These are phyloP conservation scores for Quercus tomentella DNA, from an alignment of 331 rosid genomes.

Conservation along the genomic window DNA sequence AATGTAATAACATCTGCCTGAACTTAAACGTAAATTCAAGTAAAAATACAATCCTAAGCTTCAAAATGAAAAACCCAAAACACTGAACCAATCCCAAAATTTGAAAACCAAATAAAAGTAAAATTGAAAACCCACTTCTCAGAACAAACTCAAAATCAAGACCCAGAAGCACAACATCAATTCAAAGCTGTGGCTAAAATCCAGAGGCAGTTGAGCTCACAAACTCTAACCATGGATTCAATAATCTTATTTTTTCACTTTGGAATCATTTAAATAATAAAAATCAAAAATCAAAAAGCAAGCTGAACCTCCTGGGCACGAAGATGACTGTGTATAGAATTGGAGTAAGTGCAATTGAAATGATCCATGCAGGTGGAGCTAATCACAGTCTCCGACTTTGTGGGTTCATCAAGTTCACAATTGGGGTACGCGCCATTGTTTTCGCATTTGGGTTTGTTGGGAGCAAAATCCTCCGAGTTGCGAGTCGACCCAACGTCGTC, in stretches of 20 bases:
- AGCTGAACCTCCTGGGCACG: slow-evolving; percentile 22
- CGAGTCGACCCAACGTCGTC: background rate
- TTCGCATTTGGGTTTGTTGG: background rate
- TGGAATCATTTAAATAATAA: too few species aligned
- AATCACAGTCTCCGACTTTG: background rate
- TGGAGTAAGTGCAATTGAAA: background rate
- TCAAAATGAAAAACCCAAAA: background rate
- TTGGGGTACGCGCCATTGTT: too few species aligned
- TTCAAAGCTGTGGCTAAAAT: background rate
- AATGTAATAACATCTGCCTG: too few species aligned
- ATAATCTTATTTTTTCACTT: too few species aligned
- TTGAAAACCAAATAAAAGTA: too few species aligned
- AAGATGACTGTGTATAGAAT: slow-evolving; percentile 24
- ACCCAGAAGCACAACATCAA: too few species aligned
- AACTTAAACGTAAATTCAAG: too few species aligned
- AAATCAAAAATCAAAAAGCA: background rate
- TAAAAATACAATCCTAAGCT: too few species aligned
- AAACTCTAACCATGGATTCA: background rate
- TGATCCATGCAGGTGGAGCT: slow-evolving; percentile 11
- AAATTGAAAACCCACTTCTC: too few species aligned
- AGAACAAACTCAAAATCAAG: too few species aligned
- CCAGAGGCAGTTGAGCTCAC: background rate
- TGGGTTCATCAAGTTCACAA: background rate
- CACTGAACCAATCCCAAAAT: too few species aligned
- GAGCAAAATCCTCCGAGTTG: background rate